Evolutionary conservation across 1,139 yeast genomes (phyloP), one percentile per base, ranked within the genome.

Genomic region (Debaryomycetaceae sp.): DNA sequence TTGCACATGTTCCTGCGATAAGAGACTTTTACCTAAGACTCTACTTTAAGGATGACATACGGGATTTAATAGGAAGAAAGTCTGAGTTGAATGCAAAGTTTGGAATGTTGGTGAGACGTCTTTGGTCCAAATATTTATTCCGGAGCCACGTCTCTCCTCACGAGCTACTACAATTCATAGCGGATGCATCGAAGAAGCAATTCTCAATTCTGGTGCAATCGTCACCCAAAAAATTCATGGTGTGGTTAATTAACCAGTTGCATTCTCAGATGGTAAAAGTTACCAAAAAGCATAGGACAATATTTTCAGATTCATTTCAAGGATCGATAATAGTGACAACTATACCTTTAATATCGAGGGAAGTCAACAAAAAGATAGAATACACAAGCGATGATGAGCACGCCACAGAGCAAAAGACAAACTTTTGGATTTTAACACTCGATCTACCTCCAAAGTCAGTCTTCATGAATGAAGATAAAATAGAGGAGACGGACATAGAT

Each of bases 101-200:
- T 35, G 64, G 76, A 1, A 47, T 70, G n/a, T 56, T 84, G 19
- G 52, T 76, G 0, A 69, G 83, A 42, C 82, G 81, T 45, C 38
- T 83, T 5, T 87, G 92, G 92, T 83, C 83, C 5, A 65, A 74
- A 1, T 61, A 63, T 33, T 64, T 85, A 17, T 81, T 79, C 56
- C 75, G 75, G 44, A 59, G 71, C 3, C 88, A 83, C 53, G 69
- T 84, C 2, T 80, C 92, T 0, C 84, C 89, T 0, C 84, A 79
- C 50, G 87, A 81, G 38, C 62, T 86, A 11, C 57, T 83, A 37
- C 81, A 79, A 46, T 63, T 61, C 40, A 59, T 83, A 2, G 59
- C 75, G 1, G 49, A 60, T 1, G 42, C 54, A 14, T 70, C 83
- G 1, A 68, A 70, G 36, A 73, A 71, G 43, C 54, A 59, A 33